These are phyloP conservation scores for Fusarium kyushuense DNA, from an alignment of 2,329 filamentous ascomycete species.

Conservation along the genomic window DNA sequence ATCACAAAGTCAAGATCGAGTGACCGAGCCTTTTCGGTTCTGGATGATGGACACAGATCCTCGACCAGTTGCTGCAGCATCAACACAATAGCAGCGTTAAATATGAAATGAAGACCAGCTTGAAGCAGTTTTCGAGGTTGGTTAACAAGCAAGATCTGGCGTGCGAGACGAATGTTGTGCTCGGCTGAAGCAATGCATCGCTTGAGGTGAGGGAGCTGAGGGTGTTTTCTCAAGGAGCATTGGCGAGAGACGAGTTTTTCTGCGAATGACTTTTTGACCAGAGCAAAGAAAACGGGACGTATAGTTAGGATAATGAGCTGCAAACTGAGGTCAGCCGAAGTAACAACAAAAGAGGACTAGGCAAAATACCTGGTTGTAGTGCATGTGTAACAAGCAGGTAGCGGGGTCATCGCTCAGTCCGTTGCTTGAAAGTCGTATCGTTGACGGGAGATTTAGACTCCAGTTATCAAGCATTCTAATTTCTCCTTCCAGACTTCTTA, in stretches of 20 bases:
- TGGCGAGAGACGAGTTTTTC: constrained; percentile 53
- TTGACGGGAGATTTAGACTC: constrained; percentile 53
- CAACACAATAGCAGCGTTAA: constrained; percentile 63
- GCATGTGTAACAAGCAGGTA: constrained; percentile 62
- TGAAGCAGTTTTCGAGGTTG: constrained; percentile 57
- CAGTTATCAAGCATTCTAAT: constrained; percentile 59
- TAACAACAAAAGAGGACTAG: too few relatives aligned
- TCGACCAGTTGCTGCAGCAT: constrained; percentile 60
- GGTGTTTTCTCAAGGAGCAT: constrained; percentile 41
- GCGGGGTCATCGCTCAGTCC: constrained; percentile 57
- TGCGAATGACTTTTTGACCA: constrained; percentile 61
- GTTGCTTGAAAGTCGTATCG: constrained; percentile 54
- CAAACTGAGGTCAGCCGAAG: not conserved
- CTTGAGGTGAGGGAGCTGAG: constrained; percentile 50
- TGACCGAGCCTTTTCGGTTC: constrained; percentile 42
- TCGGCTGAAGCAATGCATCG: constrained; percentile 60
- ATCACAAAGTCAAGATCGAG: constrained; percentile 57
- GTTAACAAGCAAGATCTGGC: constrained; percentile 54
- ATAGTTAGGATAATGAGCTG: constrained; percentile 61
- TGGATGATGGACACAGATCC: constrained; percentile 45
- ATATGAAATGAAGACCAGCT: constrained; percentile 61
- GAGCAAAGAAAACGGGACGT: constrained; percentile 61
- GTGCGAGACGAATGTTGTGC: constrained; percentile 59
- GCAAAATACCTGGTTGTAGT: constrained; percentile 56
- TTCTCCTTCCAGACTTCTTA: constrained; percentile 55